Evolutionary conservation across 495 filamentous ascomycete species (phyloP), one percentile per base, ranked within the genome.

Genomic region (Bryoglossum gracile): DNA sequence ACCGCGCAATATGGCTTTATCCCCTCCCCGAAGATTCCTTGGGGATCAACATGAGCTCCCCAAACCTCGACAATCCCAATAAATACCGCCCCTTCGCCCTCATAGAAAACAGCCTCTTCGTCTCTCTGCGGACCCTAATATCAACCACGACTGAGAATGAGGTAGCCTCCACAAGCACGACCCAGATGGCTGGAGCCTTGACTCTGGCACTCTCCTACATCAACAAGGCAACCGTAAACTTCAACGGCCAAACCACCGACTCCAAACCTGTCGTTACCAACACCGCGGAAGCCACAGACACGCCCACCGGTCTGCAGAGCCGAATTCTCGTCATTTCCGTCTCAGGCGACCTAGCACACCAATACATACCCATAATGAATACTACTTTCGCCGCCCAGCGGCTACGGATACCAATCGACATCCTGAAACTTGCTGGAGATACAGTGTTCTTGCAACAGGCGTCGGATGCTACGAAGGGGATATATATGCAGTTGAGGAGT

Each of bases 281-380:
- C 28, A 30, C 13, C 26, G 46, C 63, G 9, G 53, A 67, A 16
- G 50, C 48, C 35, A 50, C 51, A 51, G 62, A 58, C 34, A 59
- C 55, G 17, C 60, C 66, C 21, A 62, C 74, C 46, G 65, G 74
- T 36, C 65, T 94, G 8, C 80, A 86, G 58, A 81, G 84, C n/a
- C 85, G 94, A 33, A 94, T 97, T 58, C 64, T 98, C 43, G 78
- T 88, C 9, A 67, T 94, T 32, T 88, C 83, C 39, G 87, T 89
- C 24, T 88, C 86, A 19, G 84, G 84, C 51, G 84, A 87, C 66
- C 75, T 89, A 3, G 82, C 91, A 0, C 77, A 83, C 24, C 90
- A 96, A 63, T 98, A 98, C 68, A 96, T 97, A 47, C 86, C 91
- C 1, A 85, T 95, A 39, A 98, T 97, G 90, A 98, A 97, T 69